Conservation (phyloP, 306 rosid genomes). For the Glycyrrhiza uralensis region DNA sequence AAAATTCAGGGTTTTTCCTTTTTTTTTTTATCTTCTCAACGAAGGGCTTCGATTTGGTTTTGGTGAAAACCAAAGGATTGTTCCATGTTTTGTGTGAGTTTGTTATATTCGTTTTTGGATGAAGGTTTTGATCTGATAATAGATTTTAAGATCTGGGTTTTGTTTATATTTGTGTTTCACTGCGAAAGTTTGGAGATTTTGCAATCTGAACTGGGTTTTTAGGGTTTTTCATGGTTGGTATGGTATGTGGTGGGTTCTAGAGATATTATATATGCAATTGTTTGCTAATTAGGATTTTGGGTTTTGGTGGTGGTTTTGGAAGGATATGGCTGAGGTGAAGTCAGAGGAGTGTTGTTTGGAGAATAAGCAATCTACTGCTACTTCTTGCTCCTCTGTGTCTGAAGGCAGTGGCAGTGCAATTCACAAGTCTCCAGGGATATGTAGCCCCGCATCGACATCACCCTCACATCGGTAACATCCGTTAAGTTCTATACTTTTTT, state of each 20-base stretch:
- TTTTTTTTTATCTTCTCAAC: slow-evolving; percentile 24
- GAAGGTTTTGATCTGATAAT: slow-evolving; percentile 50
- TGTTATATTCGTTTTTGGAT: neutral
- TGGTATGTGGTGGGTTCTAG: slow-evolving; percentile 4
- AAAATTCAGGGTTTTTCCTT: slow-evolving; percentile 23
- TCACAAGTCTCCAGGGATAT: slow-evolving; percentile 64
- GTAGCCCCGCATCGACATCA: slow-evolving; percentile 65
- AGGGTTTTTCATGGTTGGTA: slow-evolving; percentile 36
- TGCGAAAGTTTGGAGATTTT: slow-evolving; percentile 31
- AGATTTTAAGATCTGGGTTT: slow-evolving; percentile 63
- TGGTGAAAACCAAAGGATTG: slow-evolving; percentile 18
- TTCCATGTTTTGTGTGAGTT: slow-evolving; percentile 26
- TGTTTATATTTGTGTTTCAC: slow-evolving; percentile 30
- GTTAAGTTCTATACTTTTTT: slow-evolving; percentile 22
- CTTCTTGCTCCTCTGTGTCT: slow-evolving; percentile 77
- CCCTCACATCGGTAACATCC: slow-evolving; percentile 64
- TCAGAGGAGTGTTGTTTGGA: slow-evolving; percentile 79
- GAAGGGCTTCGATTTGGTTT: slow-evolving; percentile 27
- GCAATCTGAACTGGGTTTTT: slow-evolving; percentile 27
- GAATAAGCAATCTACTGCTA: slow-evolving; percentile 85
- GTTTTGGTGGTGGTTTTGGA: slow-evolving; percentile 49
- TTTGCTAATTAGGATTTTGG: slow-evolving; percentile 47
- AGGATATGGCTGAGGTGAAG: slow-evolving; percentile 62
- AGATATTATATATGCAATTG: slow-evolving; percentile 6
- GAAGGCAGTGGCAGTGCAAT: slow-evolving; percentile 73